Base-by-base conservation (phyloP, 2,329 filamentous ascomycete species). In the Phialemoniopsis sp. region DNA sequence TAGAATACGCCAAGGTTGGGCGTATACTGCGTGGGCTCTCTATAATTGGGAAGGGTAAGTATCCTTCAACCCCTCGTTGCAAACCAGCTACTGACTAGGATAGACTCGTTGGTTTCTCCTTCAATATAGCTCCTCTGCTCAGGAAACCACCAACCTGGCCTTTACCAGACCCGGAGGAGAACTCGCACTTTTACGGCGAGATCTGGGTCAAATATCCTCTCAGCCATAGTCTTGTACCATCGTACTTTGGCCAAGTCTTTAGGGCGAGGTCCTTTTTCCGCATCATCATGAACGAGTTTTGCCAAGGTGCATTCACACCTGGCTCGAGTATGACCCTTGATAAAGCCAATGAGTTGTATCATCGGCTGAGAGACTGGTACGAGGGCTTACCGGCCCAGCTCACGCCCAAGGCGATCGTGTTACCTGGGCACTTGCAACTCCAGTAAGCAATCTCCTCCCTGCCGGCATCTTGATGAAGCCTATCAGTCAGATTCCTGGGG, bases 151-250 rank as follows among this genome's bases (percentile, higher is more conserved):
- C 64, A 1, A 18, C 36, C 3, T 53, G 50, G 42, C 47, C 44
- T 4, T 42, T 67, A 2, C 64, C 60, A 8, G 51, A 59, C 16
- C 44, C 53, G 0, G 34, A 39, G 4, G 10, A 50, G 1, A 44
- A 55, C 6, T 2, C 44, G 0, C 33, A 37, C 1, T 65, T 54
- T 51, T 66, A 62, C 21, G 59, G 62, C 5, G 63, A 68, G 33
- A 46, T 62, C 3, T 59, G 53, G 52, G 41, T 66, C 1, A 58
- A 50, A 15, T 68, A 67, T 38, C 63, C 63, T 1, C 26, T 50
- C 6, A 48, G 44, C 9, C 34, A 46, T 0, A 43, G 42, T 1
- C 47, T 54, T 2, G 46, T 49, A 7, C 46, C 55, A 0, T 47
- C 47, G 1, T 37, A 48, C 13, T 53, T 59, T 36, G 55, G 56